Percentiles rank a stretch among this genome's conserved stretches.
phyloP scores from a whole-genome alignment of 2,329 filamentous ascomycete species.

The Dothideomycetes sp. region DNA sequence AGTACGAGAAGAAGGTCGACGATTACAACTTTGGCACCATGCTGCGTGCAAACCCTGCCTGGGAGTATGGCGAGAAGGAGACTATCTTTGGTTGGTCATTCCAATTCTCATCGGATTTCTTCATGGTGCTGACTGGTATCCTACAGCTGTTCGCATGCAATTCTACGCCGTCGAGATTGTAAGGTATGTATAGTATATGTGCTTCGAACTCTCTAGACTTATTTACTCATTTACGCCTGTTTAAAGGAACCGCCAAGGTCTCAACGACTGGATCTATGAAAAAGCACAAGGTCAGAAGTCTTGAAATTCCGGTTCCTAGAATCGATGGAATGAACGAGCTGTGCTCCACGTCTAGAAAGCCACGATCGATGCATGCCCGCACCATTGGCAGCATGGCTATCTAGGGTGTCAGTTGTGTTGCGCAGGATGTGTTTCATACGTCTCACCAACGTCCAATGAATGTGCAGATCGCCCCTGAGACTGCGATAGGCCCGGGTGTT shows the following conservation, averaged over 20 bases:
- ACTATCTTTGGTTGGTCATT: slow-evolving; percentile 71
- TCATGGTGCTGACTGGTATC: slow-evolving; percentile 3
- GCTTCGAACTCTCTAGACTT: no score
- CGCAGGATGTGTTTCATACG: no score
- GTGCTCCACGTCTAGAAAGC: no score
- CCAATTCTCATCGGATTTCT: background rate
- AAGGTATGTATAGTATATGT: slow-evolving; percentile 37
- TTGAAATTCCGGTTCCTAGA: slow-evolving; percentile 13
- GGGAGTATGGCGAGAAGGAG: slow-evolving; percentile 76
- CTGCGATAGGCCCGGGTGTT: no score
- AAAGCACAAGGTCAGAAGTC: slow-evolving; percentile 54
- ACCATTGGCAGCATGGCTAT: no score
- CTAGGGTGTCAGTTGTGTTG: no score
- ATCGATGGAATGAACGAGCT: no score
- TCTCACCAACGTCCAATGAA: no score
- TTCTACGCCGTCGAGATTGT: slow-evolving; percentile 72
- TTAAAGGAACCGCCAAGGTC: slow-evolving; percentile 65
- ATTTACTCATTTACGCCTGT: no score
- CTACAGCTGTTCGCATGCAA: slow-evolving; percentile 58
- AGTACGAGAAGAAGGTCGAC: slow-evolving; percentile 87
- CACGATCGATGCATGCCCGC: no score
- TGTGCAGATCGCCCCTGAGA: no score
- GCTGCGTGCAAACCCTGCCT: slow-evolving; percentile 64
- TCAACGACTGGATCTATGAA: slow-evolving; percentile 98
- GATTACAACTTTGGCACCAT: slow-evolving; percentile 99